Percentiles rank a stretch among this genome's conserved stretches.
phyloP scores from a whole-genome alignment of 2,329 filamentous ascomycete species.

The Alternaria alternata region DNA sequence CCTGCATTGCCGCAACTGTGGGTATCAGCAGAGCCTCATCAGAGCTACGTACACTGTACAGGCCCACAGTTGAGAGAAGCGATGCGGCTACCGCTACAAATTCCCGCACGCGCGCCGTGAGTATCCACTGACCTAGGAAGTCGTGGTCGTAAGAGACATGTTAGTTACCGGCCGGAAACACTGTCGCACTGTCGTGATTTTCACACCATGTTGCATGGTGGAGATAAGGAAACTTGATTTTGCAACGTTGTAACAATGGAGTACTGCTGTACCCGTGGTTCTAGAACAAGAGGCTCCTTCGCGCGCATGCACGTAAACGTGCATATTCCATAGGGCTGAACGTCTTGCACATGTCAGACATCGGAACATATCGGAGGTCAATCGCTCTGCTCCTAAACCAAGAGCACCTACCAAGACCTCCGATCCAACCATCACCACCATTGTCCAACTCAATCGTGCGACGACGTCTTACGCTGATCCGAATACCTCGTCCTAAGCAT shows the following conservation, averaged over 20 bases:
- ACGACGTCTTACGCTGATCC: not conserved
- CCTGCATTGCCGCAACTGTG: slow-evolving; percentile 20
- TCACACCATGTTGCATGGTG: slow-evolving; percentile 6
- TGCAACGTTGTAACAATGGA: not conserved
- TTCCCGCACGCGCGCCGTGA: slow-evolving; percentile 10
- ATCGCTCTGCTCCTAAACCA: not conserved
- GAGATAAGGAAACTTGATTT: slow-evolving; percentile 22
- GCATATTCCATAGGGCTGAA: slow-evolving; percentile 29
- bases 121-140: slow-evolving; percentile 2
- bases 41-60: slow-evolving; percentile 5
- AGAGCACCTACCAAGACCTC: slow-evolving; percentile 2
- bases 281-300: slow-evolving; percentile 10
- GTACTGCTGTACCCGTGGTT: not conserved
- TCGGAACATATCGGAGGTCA: slow-evolving; percentile 23
- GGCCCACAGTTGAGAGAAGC: slow-evolving; percentile 2
- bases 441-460: not conserved
- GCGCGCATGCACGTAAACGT: slow-evolving; percentile 10
- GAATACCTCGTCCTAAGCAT: slow-evolving; percentile 10
- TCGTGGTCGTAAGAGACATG: not conserved
- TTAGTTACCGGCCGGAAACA: slow-evolving; percentile 13
- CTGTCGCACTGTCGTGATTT: slow-evolving; percentile 2
- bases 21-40: slow-evolving; percentile 15
- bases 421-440: not conserved
- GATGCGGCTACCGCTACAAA: slow-evolving; percentile 1
- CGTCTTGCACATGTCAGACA: slow-evolving; percentile 15